A percentile compares a stretch with the other conserved stretches of the same genome.
Conservation (phyloP, 495 filamentous ascomycete species). For the Penicillium goetzii region DNA sequence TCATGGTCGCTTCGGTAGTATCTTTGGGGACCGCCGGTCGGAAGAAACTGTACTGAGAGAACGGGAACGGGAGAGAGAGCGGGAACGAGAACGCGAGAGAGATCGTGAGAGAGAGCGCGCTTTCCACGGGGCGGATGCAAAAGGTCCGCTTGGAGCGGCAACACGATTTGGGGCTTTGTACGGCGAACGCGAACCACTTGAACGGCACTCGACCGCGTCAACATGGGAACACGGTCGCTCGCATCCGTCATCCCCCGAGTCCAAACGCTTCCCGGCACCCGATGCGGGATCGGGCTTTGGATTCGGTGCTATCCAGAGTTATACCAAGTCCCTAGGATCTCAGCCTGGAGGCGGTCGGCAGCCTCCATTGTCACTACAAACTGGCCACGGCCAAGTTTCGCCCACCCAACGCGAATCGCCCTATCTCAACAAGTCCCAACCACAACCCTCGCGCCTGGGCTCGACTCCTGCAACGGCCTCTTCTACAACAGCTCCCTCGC, state of each 20-base stretch:
- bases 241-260: slow-evolving; percentile 47
- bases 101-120: slow-evolving; percentile 44
- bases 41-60: slow-evolving; percentile 34
- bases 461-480: slow-evolving; percentile 25
- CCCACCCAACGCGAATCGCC: slow-evolving; percentile 42
- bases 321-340: slow-evolving; percentile 52
- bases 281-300: slow-evolving; percentile 43
- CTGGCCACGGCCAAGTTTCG: slow-evolving; percentile 40
- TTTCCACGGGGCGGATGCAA: slow-evolving; percentile 39
- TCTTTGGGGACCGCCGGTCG: slow-evolving; percentile 49
- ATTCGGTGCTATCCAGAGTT: slow-evolving; percentile 53
- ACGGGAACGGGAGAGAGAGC: slow-evolving; percentile 17
- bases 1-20: slow-evolving; percentile 34
- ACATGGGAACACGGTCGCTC: slow-evolving; percentile 47
- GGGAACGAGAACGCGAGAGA: slow-evolving; percentile 38
- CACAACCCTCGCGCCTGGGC: slow-evolving; percentile 37
- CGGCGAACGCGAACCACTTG: slow-evolving; percentile 38
- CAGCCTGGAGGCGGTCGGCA: slow-evolving; percentile 44
- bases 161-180: slow-evolving; percentile 41
- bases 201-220: slow-evolving; percentile 34
- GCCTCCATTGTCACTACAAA: slow-evolving; percentile 38
- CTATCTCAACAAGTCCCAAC: slow-evolving; percentile 39
- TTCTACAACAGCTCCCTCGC: slow-evolving; percentile 29
- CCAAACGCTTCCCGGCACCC: slow-evolving; percentile 41
- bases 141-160: slow-evolving; percentile 23